phyloP scores from a whole-genome alignment of 1,139 yeast genomes.

The Wickerhamomyces sp. region DNA sequence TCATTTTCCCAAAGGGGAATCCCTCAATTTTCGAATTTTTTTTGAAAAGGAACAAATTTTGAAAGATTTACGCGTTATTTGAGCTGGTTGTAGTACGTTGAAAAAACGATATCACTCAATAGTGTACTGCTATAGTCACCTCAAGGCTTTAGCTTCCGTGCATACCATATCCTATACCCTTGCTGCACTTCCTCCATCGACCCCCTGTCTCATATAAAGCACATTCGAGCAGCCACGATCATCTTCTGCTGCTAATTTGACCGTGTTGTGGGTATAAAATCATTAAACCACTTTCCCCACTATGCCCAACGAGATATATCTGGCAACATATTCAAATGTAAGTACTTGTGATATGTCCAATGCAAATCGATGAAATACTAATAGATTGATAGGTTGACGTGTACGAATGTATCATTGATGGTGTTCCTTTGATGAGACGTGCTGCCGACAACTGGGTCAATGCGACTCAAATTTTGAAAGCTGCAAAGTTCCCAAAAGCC shows the following conservation, averaged over 20 bases:
- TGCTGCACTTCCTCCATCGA: neutral
- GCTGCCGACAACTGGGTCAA: conserved; percentile 79
- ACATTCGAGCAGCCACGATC: too few species aligned
- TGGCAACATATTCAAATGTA: conserved; percentile 24
- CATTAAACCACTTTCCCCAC: too few species aligned
- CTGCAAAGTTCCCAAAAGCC: conserved; percentile 92
- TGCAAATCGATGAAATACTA: neutral
- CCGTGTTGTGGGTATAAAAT: too few species aligned
- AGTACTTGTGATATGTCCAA: conserved; percentile 4
- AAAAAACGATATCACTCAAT: too few species aligned
- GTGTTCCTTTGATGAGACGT: conserved; percentile 69
- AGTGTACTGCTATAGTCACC: too few species aligned
- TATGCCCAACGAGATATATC: conserved; percentile 10
- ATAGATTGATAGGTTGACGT: conserved; percentile 35
- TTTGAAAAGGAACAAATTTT: neutral
- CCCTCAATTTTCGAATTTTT: neutral
- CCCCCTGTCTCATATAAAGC: too few species aligned
- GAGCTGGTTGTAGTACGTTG: too few species aligned
- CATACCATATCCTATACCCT: too few species aligned
- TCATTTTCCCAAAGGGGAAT: conserved; percentile 4
- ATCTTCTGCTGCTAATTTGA: too few species aligned
- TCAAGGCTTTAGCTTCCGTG: too few species aligned
- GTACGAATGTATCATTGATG: conserved; percentile 51
- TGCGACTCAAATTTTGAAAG: conserved; percentile 92
- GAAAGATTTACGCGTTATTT: conserved; percentile 1